Evolutionary conservation across 352 stramenopile genomes (phyloP), one percentile per base, ranked within the genome.

Genomic region (Globisporangium echinulatum): DNA sequence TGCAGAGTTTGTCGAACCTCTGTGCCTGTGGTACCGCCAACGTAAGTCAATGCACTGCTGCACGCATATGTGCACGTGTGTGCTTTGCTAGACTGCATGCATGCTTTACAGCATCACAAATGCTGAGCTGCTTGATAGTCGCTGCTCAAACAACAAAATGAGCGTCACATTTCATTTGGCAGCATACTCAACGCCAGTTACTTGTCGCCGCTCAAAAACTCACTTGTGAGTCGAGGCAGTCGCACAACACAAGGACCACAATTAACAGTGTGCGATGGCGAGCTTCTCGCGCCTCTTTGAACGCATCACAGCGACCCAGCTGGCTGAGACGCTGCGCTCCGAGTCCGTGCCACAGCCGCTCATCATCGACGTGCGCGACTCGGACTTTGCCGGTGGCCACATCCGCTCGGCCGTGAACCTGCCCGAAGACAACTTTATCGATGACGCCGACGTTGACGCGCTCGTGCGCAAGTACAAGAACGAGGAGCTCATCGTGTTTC

Each of bases 351-450:
- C 70, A 43, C 75, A 58, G 3, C 79, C 74, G 25, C 64, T 87
- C 5, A 76, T 92, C 54, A 79, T 93, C 43, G 83, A 93, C 64
- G 83, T 93, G 64, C 83, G 83, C 36, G 83, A 88, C 67, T 74
- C 75, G 25, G 80, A 91, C 69, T 90, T 83, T 57, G 72, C 66
- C 7, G 80, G 78, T 47, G 83, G 83, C 46, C 83, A 93, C 66
- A 93, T 93, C 54, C 76, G 77, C 68, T 74, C 70, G 17, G 83
- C 83, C 4, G 63, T 93, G 52, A 95, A 95, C 67, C 64, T 93
- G 42, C 75, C 84, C 0, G 80, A 90, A 67, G 83, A 84, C 36
- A 72, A 82, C 67, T 92, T 95, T 59, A 77, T 87, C 57, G 80
- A 91, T 56, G 82, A 95, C 63, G 75, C 81, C 54, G 71, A 87